A percentile compares a stretch with the other conserved stretches of the same genome.
phyloP scores from a whole-genome alignment of 2,329 filamentous ascomycete species.

The Verticillium nubilum region DNA sequence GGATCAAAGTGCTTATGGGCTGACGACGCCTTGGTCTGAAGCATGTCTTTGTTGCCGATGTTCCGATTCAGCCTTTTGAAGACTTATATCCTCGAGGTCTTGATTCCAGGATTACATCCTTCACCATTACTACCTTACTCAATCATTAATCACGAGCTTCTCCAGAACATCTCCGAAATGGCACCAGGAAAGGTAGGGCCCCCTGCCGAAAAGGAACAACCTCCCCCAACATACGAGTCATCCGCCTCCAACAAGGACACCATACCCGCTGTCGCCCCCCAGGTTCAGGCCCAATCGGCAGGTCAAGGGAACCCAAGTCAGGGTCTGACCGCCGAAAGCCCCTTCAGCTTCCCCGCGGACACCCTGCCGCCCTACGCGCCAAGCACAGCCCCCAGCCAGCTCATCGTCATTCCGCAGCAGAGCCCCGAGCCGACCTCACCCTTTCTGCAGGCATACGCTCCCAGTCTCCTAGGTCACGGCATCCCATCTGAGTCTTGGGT shows the following conservation, averaged over 20 bases:
- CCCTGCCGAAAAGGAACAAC: not conserved
- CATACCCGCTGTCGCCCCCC: not conserved
- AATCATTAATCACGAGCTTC: not conserved
- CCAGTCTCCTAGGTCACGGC: slow-evolving; percentile 29
- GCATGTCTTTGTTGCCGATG: not conserved
- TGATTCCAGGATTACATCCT: not conserved
- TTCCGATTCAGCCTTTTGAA: not conserved
- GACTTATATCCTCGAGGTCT: not conserved
- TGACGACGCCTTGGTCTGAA: not conserved
- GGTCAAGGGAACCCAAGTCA: not conserved
- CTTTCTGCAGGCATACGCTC: slow-evolving; percentile 32
- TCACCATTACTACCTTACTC: not conserved
- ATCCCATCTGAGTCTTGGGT: slow-evolving; percentile 27
- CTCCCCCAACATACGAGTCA: not conserved
- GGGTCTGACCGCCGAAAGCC: slow-evolving; percentile 24
- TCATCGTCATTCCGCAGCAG: slow-evolving; percentile 35
- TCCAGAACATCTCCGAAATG: not conserved
- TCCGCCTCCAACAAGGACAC: not conserved
- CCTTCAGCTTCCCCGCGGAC: slow-evolving; percentile 33
- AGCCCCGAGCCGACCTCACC: slow-evolving; percentile 25
- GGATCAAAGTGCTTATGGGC: not conserved
- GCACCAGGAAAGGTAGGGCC: not conserved
- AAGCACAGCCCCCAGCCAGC: slow-evolving; percentile 12
- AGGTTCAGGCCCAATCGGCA: not conserved
- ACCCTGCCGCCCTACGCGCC: slow-evolving; percentile 22